These are phyloP conservation scores for Colletotrichum lentis DNA, from an alignment of 2,329 filamentous ascomycete species.

Conservation along the genomic window DNA sequence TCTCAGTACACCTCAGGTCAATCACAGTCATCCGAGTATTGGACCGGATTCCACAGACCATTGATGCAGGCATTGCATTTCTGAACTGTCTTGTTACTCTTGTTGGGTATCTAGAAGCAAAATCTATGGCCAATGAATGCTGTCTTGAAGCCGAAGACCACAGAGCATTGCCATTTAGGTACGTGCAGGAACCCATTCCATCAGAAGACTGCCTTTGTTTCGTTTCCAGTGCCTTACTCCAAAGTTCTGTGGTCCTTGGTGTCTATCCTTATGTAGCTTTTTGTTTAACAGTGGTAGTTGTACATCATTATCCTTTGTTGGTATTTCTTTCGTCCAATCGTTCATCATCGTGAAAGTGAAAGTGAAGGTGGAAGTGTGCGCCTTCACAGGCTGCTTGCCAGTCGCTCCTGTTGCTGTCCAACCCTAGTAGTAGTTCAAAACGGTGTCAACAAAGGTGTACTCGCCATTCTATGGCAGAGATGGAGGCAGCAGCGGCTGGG, in stretches of 20 bases:
- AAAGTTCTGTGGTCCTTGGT: slow-evolving; percentile 14
- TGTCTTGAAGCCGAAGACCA: neutral
- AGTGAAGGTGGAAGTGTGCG: neutral
- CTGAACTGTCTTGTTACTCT: slow-evolving; percentile 8
- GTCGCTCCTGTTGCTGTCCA: neutral
- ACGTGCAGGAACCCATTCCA: slow-evolving; percentile 11
- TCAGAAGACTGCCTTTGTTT: slow-evolving; percentile 1
- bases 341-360: slow-evolving; percentile 8
- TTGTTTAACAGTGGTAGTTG: slow-evolving; percentile 7
- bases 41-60: neutral
- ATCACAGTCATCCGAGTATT: neutral
- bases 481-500: slow-evolving; percentile 1
- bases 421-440: neutral
- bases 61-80: neutral
- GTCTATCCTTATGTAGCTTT: neutral
- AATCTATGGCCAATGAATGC: neutral
- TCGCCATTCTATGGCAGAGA: slow-evolving; percentile 15
- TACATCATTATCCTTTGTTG: slow-evolving; percentile 30
- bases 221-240: neutral
- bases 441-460: neutral
- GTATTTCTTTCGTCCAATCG: slow-evolving; percentile 17
- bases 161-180: slow-evolving; percentile 6
- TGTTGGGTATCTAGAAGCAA: slow-evolving; percentile 28
- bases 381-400: neutral
- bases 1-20: neutral